A percentile compares a stretch with the other conserved stretches of the same genome.
Evolutionary conservation across 345 rosid species (phyloP).

Genomic region (Hibiscus syriacus): DNA sequence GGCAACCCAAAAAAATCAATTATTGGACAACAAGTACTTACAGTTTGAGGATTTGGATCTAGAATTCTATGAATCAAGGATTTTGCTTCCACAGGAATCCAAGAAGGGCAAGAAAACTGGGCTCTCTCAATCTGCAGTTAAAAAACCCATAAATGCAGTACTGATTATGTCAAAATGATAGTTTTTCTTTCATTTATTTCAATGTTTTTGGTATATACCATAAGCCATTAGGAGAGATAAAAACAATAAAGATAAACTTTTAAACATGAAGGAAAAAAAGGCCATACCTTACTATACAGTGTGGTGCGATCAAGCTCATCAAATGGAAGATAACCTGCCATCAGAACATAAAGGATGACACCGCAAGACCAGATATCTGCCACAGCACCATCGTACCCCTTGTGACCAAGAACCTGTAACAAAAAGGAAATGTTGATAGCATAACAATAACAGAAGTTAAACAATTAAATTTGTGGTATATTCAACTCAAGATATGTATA

Average conservation of each 20-base stretch:
- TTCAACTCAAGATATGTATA: not conserved
- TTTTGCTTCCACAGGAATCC: constrained; percentile 86
- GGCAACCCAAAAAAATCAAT: not conserved
- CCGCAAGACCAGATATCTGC: constrained; percentile 99
- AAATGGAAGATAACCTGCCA: constrained; percentile 97
- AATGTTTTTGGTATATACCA: not conserved
- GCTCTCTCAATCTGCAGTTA: constrained; percentile 67
- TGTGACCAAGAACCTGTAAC: constrained; percentile 85
- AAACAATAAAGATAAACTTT: constrained; percentile 3
- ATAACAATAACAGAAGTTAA: not conserved
- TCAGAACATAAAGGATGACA: constrained; percentile 84
- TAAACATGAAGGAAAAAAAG: constrained; percentile 9
- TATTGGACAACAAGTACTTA: constrained; percentile 31
- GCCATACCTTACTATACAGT: constrained; percentile 81
- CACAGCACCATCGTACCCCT: constrained; percentile 88
- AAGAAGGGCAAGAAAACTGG: constrained; percentile 79
- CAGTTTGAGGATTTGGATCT: constrained; percentile 87
- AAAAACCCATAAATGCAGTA: constrained; percentile 1
- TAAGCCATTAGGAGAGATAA: not conserved
- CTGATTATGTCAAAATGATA: not conserved
- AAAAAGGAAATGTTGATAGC: constrained; percentile 12
- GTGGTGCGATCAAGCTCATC: constrained; percentile 96
- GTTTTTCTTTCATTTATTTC: not conserved
- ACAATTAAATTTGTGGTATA: not conserved
- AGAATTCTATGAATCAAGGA: constrained; percentile 69